Evolutionary conservation across 441 rosid genomes (phyloP).

Genomic region (Euphorbia neoarborescens): DNA sequence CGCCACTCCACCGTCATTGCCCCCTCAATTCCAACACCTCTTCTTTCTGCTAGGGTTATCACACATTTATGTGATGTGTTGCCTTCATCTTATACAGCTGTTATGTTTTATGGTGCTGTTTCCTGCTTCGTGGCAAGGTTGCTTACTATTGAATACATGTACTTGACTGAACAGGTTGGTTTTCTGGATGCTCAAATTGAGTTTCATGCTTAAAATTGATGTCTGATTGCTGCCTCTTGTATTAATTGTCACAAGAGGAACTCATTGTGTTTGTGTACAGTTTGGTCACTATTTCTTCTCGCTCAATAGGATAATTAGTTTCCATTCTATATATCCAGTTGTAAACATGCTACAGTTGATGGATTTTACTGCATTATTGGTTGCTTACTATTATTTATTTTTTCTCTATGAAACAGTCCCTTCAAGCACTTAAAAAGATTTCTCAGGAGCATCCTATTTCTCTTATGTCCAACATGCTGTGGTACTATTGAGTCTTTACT

Average conservation of each 20-base stretch:
- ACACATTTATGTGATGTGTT: conserved; percentile 93
- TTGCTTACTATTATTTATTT: conserved; percentile 15
- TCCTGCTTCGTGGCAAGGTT: conserved; percentile 83
- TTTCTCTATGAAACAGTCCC: conserved; percentile 46
- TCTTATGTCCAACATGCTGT: too few relatives aligned
- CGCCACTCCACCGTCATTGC: conserved; percentile 24
- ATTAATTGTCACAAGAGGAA: neutral
- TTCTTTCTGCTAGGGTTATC: conserved; percentile 95
- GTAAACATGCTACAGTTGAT: neutral
- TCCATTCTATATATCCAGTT: neutral
- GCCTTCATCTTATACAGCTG: conserved; percentile 99
- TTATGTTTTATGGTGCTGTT: conserved; percentile 93
- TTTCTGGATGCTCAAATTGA: neutral
- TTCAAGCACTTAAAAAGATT: conserved; percentile 98
- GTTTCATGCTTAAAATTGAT: neutral
- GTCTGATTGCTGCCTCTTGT: neutral
- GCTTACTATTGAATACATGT: conserved; percentile 97
- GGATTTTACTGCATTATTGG: neutral
- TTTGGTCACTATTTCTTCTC: neutral
- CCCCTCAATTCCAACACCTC: conserved; percentile 24
- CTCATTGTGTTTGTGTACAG: neutral
- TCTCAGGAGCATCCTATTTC: conserved; percentile 99
- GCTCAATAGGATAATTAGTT: conserved; percentile 1
- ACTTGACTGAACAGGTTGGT: conserved; percentile 95
- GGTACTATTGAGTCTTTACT: neutral